These are phyloP conservation scores for Aspergillus thermomutatus DNA, from an alignment of 2,329 filamentous ascomycete species.

Conservation along the genomic window DNA sequence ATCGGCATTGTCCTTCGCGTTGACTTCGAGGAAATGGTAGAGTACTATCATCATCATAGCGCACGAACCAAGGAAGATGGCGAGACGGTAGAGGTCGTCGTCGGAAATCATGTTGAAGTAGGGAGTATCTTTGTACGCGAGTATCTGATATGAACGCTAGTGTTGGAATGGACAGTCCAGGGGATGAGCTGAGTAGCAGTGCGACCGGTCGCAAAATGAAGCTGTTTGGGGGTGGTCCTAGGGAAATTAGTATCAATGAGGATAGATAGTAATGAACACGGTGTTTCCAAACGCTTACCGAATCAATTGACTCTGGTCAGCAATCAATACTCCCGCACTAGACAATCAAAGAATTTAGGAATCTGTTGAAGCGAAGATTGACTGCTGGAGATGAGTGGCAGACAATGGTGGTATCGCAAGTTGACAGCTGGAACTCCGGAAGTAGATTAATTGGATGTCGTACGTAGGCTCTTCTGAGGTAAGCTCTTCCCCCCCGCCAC, in stretches of 20 bases:
- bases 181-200: background rate
- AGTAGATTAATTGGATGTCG: background rate
- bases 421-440: background rate
- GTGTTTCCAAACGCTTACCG: background rate
- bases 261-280: background rate
- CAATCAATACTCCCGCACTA: background rate
- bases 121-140: background rate
- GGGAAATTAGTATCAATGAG: background rate
- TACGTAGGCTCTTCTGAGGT: background rate
- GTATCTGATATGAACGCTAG: background rate
- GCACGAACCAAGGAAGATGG: slow-evolving; percentile 85
- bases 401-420: background rate
- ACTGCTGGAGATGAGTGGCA: background rate
- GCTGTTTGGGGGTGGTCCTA: background rate
- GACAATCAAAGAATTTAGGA: background rate
- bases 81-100: slow-evolving; percentile 82
- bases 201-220: background rate
- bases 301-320: background rate
- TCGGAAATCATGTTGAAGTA: slow-evolving; percentile 82
- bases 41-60: slow-evolving; percentile 90
- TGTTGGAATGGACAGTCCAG: background rate
- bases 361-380: background rate
- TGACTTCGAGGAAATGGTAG: slow-evolving; percentile 96
- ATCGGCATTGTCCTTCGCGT: slow-evolving; percentile 59
- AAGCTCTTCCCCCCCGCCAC: background rate